Percentiles rank a stretch among this genome's conserved stretches.
These are phyloP conservation scores for Acacia confusa DNA, from an alignment of 306 rosid species.

Conservation along the genomic window DNA sequence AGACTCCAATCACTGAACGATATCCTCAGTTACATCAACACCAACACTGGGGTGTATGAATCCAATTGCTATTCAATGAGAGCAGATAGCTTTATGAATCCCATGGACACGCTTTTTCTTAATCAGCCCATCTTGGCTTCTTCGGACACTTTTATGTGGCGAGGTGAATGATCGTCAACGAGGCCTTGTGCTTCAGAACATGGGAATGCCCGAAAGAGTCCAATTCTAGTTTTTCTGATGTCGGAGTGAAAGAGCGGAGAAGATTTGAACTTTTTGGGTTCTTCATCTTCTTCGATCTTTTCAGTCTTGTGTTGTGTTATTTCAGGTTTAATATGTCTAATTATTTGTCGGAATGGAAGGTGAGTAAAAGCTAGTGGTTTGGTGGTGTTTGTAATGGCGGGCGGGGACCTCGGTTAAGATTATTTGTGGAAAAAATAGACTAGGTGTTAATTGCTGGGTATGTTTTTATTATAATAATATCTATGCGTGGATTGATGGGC, in stretches of 20 bases:
- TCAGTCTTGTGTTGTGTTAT: neutral
- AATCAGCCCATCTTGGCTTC: conserved; percentile 70
- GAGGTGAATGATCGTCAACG: neutral
- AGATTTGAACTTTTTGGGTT: neutral
- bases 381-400: neutral
- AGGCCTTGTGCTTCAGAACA: neutral
- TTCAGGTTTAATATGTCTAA: neutral
- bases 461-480: neutral
- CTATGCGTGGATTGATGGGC: neutral
- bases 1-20: conserved; percentile 67
- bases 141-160: conserved; percentile 57
- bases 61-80: conserved; percentile 11
- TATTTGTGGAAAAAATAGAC: neutral
- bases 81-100: conserved; percentile 41
- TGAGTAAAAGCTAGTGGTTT: neutral
- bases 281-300: neutral
- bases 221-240: conserved; percentile 10
- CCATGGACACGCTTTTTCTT: conserved; percentile 40
- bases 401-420: neutral
- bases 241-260: conserved; percentile 23
- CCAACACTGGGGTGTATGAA: conserved; percentile 32
- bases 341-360: neutral
- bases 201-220: neutral
- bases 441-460: neutral
- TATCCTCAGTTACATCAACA: conserved; percentile 50